phyloP scores from a whole-genome alignment of 805 yeast species.

The Ascoidea tarda region DNA sequence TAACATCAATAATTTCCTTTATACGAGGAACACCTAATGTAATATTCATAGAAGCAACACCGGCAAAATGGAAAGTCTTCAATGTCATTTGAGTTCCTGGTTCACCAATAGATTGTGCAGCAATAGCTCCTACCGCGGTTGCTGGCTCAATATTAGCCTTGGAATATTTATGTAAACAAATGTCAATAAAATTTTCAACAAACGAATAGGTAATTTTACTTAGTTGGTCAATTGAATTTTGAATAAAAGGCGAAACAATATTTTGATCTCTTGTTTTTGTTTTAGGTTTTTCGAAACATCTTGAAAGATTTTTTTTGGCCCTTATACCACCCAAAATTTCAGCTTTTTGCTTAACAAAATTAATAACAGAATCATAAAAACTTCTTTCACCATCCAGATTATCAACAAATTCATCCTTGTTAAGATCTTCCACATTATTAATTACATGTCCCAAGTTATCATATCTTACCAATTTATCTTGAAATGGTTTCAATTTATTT shows the following conservation, averaged over 20 bases:
- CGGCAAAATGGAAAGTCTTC: constrained; percentile 96
- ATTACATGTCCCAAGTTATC: constrained; percentile 59
- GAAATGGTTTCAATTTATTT: constrained; percentile 44
- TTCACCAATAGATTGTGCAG: constrained; percentile 98
- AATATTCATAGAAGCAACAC: constrained; percentile 98
- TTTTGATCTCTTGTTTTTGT: constrained; percentile 20
- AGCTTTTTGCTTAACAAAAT: constrained; percentile 46
- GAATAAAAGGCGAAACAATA: constrained; percentile 11
- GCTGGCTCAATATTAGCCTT: constrained; percentile 96
- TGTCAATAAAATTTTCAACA: constrained; percentile 51
- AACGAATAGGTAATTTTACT: constrained; percentile 49
- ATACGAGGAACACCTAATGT: constrained; percentile 99
- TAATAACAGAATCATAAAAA: constrained; percentile 64
- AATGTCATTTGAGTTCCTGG: constrained; percentile 99
- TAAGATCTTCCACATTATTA: constrained; percentile 23
- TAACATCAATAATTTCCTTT: constrained; percentile 95
- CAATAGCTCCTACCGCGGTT: constrained; percentile 98
- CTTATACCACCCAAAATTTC: constrained; percentile 40
- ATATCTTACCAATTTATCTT: constrained; percentile 40
- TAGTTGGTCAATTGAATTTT: constrained; percentile 45
- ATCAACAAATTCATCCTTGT: constrained; percentile 56
- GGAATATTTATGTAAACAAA: constrained; percentile 70
- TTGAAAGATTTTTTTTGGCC: constrained; percentile 33
- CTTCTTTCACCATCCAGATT: constrained; percentile 79
- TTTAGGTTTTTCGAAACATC: constrained; percentile 26